Conservation (phyloP, 148 eudicot genomes). For the Chenopodium suecicum region DNA sequence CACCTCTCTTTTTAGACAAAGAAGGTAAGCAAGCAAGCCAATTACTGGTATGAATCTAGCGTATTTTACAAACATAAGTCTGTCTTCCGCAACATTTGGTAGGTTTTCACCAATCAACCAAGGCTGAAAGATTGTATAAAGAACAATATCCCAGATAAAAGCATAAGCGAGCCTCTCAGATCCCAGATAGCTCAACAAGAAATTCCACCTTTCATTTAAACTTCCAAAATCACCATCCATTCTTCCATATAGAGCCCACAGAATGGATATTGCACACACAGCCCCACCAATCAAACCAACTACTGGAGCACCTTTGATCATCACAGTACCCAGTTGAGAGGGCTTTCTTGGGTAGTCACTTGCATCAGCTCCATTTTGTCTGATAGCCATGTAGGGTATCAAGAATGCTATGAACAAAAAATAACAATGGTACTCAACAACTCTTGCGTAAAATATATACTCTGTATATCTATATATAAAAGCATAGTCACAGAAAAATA, state of each 20-base stretch:
- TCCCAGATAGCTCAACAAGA: constrained; percentile 55
- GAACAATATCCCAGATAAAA: constrained; percentile 85
- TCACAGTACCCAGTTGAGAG: constrained; percentile 59
- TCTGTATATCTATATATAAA: neutral
- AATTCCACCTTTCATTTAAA: constrained; percentile 60
- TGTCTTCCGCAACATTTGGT: constrained; percentile 53
- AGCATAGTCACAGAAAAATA: neutral
- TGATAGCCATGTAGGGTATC: constrained; percentile 95
- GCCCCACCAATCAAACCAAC: constrained; percentile 71
- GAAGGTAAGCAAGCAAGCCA: constrained; percentile 68
- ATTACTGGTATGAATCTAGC: constrained; percentile 72
- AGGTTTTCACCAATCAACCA: constrained; percentile 88
- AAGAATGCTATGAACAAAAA: constrained; percentile 61
- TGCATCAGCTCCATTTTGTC: constrained; percentile 56
- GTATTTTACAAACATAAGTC: constrained; percentile 40
- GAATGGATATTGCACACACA: constrained; percentile 51
- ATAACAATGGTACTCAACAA: neutral
- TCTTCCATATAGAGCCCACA: constrained; percentile 77
- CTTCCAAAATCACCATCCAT: constrained; percentile 67
- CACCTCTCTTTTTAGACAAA: constrained; percentile 50
- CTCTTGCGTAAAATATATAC: neutral
- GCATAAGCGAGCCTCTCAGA: constrained; percentile 93
- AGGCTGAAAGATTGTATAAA: constrained; percentile 80
- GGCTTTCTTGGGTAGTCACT: constrained; percentile 46
- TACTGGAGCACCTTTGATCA: constrained; percentile 66